phyloP scores from a whole-genome alignment of 164 flowering plant genomes.

The Piper betle region DNA sequence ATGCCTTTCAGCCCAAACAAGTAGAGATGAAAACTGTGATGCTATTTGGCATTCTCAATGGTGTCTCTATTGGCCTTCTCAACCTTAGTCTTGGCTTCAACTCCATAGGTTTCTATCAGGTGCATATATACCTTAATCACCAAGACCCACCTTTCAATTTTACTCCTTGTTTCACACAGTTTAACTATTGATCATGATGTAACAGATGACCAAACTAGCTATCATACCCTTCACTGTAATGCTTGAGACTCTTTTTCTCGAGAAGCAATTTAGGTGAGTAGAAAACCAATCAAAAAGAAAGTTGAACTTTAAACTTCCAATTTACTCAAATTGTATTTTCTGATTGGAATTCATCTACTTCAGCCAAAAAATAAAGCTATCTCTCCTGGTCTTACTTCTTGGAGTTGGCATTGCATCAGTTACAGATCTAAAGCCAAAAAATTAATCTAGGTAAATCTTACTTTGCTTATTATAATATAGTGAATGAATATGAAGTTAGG shows the following conservation, averaged over 20 bases:
- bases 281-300: background rate
- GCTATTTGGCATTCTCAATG: conserved; percentile 83
- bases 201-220: conserved; percentile 98
- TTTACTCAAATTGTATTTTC: background rate
- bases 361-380: conserved; percentile 79
- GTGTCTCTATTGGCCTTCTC: conserved; percentile 88
- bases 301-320: background rate
- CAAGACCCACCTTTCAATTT: background rate
- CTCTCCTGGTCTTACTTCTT: conserved; percentile 56
- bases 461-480: no score
- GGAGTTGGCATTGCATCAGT: conserved; percentile 97
- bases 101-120: conserved; percentile 95
- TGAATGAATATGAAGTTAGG: no score
- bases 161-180: no score
- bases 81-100: conserved; percentile 96
- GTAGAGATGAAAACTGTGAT: conserved; percentile 74
- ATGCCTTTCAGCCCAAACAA: conserved; percentile 64
- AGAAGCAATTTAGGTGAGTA: conserved; percentile 84
- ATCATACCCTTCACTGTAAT: conserved; percentile 95
- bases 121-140: conserved; percentile 3
- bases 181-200: background rate
- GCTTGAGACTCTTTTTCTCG: conserved; percentile 75
- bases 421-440: conserved; percentile 91
- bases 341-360: conserved; percentile 5
- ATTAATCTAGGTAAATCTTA: no score